These are phyloP conservation scores for Suillus tomentosus DNA, from an alignment of 768 basidiomycete species.

Conservation along the genomic window DNA sequence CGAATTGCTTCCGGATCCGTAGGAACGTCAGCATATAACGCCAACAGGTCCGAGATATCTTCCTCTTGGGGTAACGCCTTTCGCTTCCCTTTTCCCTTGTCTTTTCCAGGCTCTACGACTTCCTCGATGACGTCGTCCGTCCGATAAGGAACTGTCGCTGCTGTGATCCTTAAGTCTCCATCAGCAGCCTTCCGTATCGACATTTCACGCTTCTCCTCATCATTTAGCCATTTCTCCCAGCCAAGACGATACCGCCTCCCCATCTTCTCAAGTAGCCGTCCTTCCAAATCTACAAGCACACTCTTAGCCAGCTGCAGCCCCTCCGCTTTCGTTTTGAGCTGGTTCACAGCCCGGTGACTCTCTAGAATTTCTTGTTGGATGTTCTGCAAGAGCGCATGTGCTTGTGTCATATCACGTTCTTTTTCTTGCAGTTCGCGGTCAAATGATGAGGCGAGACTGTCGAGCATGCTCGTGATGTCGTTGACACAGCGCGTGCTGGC, in stretches of 20 bases:
- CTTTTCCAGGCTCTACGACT: slow-evolving; percentile 40
- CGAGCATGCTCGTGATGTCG: slow-evolving; percentile 84
- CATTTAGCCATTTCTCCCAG: slow-evolving; percentile 92
- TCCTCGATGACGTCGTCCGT: slow-evolving; percentile 50
- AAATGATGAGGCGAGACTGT: slow-evolving; percentile 84
- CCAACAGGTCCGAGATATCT: slow-evolving; percentile 65
- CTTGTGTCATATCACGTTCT: slow-evolving; percentile 89
- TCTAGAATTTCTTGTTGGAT: slow-evolving; percentile 91
- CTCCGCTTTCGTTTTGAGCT: slow-evolving; percentile 71
- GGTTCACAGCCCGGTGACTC: slow-evolving; percentile 71
- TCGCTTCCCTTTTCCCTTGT: slow-evolving; percentile 57
- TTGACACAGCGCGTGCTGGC: slow-evolving; percentile 84
- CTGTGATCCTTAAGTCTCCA: slow-evolving; percentile 53
- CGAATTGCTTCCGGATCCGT: slow-evolving; percentile 55
- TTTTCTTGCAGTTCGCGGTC: slow-evolving; percentile 91
- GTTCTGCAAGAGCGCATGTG: slow-evolving; percentile 79
- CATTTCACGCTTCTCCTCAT: slow-evolving; percentile 79
- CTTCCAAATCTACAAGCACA: slow-evolving; percentile 61
- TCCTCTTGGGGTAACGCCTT: slow-evolving; percentile 51
- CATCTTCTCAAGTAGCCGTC: slow-evolving; percentile 72
- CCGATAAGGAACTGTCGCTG: slow-evolving; percentile 46
- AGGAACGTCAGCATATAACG: slow-evolving; percentile 58
- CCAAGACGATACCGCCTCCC: slow-evolving; percentile 80
- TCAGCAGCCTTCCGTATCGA: slow-evolving; percentile 61
- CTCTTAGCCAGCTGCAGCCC: slow-evolving; percentile 62